phyloP scores from a whole-genome alignment of 768 basidiomycete genomes.

The Symmetrospora coprosmae region DNA sequence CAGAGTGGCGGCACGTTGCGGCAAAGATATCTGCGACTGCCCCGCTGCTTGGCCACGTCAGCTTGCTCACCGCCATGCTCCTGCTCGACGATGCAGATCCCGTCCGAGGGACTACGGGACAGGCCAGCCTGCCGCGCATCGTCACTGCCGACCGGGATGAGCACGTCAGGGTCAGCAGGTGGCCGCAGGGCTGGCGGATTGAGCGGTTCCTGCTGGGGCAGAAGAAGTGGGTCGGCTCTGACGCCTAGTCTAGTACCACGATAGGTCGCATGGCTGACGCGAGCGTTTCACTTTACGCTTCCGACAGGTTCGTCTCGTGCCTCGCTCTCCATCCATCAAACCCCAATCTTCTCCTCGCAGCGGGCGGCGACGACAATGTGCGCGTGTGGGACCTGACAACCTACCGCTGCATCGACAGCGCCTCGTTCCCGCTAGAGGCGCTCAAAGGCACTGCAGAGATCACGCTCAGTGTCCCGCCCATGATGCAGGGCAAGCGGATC shows the following conservation, averaged over 20 bases:
- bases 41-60: slow-evolving; percentile 74
- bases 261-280: background rate
- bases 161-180: slow-evolving; percentile 83
- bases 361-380: slow-evolving; percentile 67
- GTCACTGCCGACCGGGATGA: slow-evolving; percentile 89
- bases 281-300: background rate
- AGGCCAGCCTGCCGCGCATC: slow-evolving; percentile 51
- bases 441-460: slow-evolving; percentile 2
- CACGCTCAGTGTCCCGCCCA: background rate
- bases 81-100: slow-evolving; percentile 43
- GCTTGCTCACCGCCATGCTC: slow-evolving; percentile 62
- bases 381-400: slow-evolving; percentile 68
- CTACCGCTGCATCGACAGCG: background rate
- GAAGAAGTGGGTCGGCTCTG: slow-evolving; percentile 49
- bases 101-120: background rate
- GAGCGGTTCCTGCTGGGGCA: slow-evolving; percentile 80
- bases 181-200: slow-evolving; percentile 67
- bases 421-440: slow-evolving; percentile 16
- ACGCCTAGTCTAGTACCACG: background rate
- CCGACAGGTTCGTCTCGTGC: slow-evolving; percentile 24
- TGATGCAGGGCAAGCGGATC: background rate
- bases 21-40: background rate
- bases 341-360: slow-evolving; percentile 50
- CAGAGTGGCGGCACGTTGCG: slow-evolving; percentile 41
- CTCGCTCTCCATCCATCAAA: slow-evolving; percentile 22